These are phyloP conservation scores for Saxophila tyrrhenica DNA, from an alignment of 495 filamentous ascomycete species.

Conservation along the genomic window DNA sequence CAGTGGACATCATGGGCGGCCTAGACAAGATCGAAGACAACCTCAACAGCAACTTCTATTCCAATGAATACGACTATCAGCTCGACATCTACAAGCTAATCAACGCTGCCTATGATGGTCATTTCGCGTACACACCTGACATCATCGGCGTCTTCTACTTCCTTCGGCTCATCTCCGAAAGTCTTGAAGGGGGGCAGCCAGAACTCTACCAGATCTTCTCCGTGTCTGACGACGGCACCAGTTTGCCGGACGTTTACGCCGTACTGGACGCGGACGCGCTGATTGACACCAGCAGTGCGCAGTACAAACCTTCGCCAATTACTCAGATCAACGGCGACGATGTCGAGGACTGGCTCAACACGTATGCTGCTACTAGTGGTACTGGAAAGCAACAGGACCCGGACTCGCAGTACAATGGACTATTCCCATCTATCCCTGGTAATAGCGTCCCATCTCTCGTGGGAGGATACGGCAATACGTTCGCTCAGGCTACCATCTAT, in stretches of 20 bases:
- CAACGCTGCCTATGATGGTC: conserved; percentile 39
- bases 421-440: conserved; percentile 16
- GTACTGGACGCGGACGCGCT: conserved; percentile 22
- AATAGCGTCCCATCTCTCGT: background rate
- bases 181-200: background rate
- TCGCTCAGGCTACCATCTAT: background rate
- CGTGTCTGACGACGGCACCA: conserved; percentile 31
- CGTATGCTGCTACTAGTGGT: background rate
- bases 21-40: conserved; percentile 28
- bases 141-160: conserved; percentile 30
- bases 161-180: conserved; percentile 10
- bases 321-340: conserved; percentile 29
- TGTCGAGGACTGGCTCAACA: conserved; percentile 18
- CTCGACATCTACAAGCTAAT: conserved; percentile 32
- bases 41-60: conserved; percentile 20
- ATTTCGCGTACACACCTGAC: conserved; percentile 35
- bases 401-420: conserved; percentile 30
- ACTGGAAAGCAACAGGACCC: conserved; percentile 27
- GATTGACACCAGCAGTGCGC: background rate
- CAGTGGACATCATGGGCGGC: conserved; percentile 32
- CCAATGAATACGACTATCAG: conserved; percentile 43
- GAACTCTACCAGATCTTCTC: conserved; percentile 23
- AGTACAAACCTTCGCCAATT: conserved; percentile 19
- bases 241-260: conserved; percentile 30
- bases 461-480: background rate